phyloP scores from a whole-genome alignment of 306 rosid genomes.

The Glycine soja region DNA sequence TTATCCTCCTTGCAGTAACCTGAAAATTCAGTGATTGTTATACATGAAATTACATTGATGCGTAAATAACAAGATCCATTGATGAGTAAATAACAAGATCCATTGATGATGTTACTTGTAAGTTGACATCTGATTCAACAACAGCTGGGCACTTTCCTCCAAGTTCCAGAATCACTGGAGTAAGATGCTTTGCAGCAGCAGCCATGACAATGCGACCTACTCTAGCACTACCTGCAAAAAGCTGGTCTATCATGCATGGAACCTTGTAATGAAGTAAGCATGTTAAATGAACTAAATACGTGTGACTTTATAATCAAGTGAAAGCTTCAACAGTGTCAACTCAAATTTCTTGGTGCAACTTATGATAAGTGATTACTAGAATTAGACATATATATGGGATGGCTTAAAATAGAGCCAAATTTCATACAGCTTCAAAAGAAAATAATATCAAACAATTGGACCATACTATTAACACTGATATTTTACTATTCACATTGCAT shows the following conservation, averaged over 20 bases:
- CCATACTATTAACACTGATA: too few relatives aligned
- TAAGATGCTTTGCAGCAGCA: constrained; percentile 95
- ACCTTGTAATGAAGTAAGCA: constrained; percentile 9
- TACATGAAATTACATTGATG: not conserved
- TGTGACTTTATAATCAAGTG: not conserved
- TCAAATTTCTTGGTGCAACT: constrained; percentile 31
- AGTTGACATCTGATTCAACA: constrained; percentile 74
- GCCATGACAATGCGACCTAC: constrained; percentile 91
- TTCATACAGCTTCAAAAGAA: not conserved
- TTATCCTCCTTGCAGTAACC: constrained; percentile 80
- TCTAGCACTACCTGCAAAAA: constrained; percentile 76
- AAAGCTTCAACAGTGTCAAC: constrained; percentile 9
- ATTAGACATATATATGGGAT: constrained; percentile 14
- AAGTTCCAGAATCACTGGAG: constrained; percentile 82
- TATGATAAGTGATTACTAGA: not conserved
- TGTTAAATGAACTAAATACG: constrained; percentile 19
- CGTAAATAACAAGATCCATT: constrained; percentile 3
- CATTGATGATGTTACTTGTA: constrained; percentile 57
- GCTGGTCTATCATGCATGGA: constrained; percentile 29
- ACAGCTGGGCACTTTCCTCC: constrained; percentile 94
- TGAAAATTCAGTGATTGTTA: constrained; percentile 42
- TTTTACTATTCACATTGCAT: too few relatives aligned
- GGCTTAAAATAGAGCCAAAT: constrained; percentile 2
- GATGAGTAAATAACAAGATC: constrained; percentile 18
- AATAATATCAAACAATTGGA: too few relatives aligned